These are phyloP conservation scores for Alternaria metachromatica DNA, from an alignment of 2,329 filamentous ascomycete species.

Conservation along the genomic window DNA sequence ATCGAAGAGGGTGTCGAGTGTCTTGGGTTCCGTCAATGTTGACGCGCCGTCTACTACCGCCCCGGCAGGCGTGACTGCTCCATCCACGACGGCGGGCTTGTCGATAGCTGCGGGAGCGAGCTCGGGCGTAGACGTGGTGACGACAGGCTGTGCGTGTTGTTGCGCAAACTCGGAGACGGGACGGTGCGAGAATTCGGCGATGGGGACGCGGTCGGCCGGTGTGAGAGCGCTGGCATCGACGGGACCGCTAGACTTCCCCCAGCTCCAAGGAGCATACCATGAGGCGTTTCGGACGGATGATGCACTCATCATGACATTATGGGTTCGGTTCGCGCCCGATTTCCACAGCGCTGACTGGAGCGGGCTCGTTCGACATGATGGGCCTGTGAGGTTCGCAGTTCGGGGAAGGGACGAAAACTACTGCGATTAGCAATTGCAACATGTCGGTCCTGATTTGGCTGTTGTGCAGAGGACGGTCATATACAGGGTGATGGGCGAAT, in stretches of 20 bases:
- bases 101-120: constrained; percentile 48
- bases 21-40: constrained; percentile 15
- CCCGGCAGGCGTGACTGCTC: constrained; percentile 22
- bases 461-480: not conserved
- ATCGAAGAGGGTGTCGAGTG: constrained; percentile 31
- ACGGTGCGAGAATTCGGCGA: constrained; percentile 30
- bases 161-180: constrained; percentile 13
- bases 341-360: constrained; percentile 38
- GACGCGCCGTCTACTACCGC: constrained; percentile 13
- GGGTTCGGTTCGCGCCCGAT: constrained; percentile 23
- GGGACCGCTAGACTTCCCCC: constrained; percentile 38
- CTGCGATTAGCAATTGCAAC: constrained; percentile 13
- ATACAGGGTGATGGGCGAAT: not conserved
- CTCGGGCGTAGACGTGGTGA: constrained; percentile 43
- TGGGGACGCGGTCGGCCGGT: constrained; percentile 20
- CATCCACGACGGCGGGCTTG: constrained; percentile 32
- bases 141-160: constrained; percentile 24
- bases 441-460: not conserved
- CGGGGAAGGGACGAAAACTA: constrained; percentile 46
- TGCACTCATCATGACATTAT: constrained; percentile 27
- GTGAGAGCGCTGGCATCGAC: constrained; percentile 20
- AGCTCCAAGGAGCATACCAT: constrained; percentile 47
- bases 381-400: constrained; percentile 23
- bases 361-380: constrained; percentile 32
- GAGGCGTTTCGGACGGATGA: constrained; percentile 40